A percentile compares a stretch with the other conserved stretches of the same genome.
These are phyloP conservation scores for Rubroboletus satanas DNA, from an alignment of 768 basidiomycete genomes.

Conservation along the genomic window DNA sequence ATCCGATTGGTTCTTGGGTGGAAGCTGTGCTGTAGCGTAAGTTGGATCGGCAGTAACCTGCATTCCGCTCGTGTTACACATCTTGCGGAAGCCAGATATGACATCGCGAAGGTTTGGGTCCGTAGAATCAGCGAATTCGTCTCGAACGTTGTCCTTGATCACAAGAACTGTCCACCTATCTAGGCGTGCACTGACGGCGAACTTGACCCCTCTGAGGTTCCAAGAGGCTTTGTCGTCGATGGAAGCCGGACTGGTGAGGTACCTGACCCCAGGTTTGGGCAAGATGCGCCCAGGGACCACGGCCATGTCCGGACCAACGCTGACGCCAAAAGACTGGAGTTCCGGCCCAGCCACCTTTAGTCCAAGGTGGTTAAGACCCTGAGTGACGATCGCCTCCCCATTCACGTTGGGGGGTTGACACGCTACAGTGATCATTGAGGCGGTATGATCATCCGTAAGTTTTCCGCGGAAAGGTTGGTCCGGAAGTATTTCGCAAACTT, in stretches of 20 bases:
- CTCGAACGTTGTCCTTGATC: constrained; percentile 57
- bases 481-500: constrained; percentile 46
- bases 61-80: constrained; percentile 68
- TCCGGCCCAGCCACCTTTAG: constrained; percentile 33
- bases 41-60: constrained; percentile 34
- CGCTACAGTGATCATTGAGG: constrained; percentile 47
- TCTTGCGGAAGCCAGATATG: constrained; percentile 52
- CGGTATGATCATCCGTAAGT: constrained; percentile 50
- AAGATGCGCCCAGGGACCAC: constrained; percentile 54
- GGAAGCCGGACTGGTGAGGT: constrained; percentile 28
- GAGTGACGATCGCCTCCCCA: constrained; percentile 39
- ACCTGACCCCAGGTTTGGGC: constrained; percentile 40
- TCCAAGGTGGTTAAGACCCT: constrained; percentile 44
- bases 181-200: constrained; percentile 53
- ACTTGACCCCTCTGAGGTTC: constrained; percentile 56
- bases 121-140: constrained; percentile 52
- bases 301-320: constrained; percentile 46
- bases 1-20: constrained; percentile 49
- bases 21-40: constrained; percentile 41
- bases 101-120: constrained; percentile 52
- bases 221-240: constrained; percentile 49
- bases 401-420: constrained; percentile 50
- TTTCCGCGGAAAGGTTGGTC: constrained; percentile 46
- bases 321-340: constrained; percentile 43
- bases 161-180: constrained; percentile 67